Evolutionary conservation across 495 filamentous ascomycete species (phyloP).

Genomic region (Niebla homalea): DNA sequence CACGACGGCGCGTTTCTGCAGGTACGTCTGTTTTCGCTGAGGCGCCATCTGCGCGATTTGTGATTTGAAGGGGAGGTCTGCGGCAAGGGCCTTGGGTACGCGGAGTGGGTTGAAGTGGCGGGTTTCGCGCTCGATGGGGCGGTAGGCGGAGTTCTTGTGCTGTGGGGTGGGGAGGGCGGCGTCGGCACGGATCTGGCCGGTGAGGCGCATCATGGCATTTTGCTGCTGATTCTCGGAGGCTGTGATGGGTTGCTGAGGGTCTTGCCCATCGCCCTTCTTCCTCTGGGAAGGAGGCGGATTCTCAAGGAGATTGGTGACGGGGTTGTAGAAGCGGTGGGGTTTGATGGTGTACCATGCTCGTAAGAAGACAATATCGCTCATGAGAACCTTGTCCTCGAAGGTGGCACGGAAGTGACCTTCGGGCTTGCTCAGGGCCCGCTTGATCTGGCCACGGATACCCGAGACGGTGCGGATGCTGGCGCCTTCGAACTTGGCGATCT

Average conservation of each 20-base stretch:
- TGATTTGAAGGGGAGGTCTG: slow-evolving; percentile 81
- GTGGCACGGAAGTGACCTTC: slow-evolving; percentile 93
- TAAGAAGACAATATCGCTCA: slow-evolving; percentile 91
- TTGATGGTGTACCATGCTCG: slow-evolving; percentile 93
- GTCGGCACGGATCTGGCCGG: slow-evolving; percentile 79
- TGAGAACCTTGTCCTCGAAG: slow-evolving; percentile 95
- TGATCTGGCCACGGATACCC: slow-evolving; percentile 91
- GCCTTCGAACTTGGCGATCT: slow-evolving; percentile 97
- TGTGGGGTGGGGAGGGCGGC: slow-evolving; percentile 63
- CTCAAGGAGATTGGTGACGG: slow-evolving; percentile 78
- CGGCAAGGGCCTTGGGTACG: slow-evolving; percentile 71
- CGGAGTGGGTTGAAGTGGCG: slow-evolving; percentile 91
- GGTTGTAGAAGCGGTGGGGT: slow-evolving; percentile 91
- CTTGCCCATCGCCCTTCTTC: not conserved
- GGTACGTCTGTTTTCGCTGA: slow-evolving; percentile 71
- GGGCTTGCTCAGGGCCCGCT: slow-evolving; percentile 76
- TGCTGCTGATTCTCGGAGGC: slow-evolving; percentile 42
- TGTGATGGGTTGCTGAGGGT: slow-evolving; percentile 20
- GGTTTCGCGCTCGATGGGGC: slow-evolving; percentile 60
- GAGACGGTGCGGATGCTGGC: slow-evolving; percentile 91
- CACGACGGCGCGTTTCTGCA: slow-evolving; percentile 88
- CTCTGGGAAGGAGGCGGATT: slow-evolving; percentile 19
- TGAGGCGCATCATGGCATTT: slow-evolving; percentile 62
- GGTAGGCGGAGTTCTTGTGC: slow-evolving; percentile 69
- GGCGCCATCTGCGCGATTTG: slow-evolving; percentile 74